Evolutionary conservation across 73 alveolate genomes (phyloP).

Genomic region (Symbiodinium pilosum): DNA sequence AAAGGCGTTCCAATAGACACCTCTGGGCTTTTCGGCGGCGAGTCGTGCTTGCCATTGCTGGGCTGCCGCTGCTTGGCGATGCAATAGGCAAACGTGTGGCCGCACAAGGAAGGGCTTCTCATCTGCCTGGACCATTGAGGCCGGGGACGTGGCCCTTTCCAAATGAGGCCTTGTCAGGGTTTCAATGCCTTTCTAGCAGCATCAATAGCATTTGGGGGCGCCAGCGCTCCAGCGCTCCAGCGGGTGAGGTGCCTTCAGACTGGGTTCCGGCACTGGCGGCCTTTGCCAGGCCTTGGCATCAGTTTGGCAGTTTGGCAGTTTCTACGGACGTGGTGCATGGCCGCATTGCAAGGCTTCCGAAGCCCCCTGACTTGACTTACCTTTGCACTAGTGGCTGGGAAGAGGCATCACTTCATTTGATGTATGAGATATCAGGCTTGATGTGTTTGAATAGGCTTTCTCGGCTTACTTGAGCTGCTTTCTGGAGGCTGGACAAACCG

Average conservation of each 20-base stretch:
- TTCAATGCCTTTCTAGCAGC: too few relatives aligned
- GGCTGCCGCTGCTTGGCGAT: conserved; percentile 40
- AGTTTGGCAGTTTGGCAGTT: not conserved
- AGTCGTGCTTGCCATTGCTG: conserved; percentile 59
- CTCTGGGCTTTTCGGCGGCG: conserved; percentile 92
- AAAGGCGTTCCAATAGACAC: not conserved
- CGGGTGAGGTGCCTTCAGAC: conserved; percentile 28
- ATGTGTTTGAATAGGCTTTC: too few relatives aligned
- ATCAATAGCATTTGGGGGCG: not conserved
- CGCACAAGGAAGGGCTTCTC: too few relatives aligned
- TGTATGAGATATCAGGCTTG: too few relatives aligned
- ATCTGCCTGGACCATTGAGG: too few relatives aligned
- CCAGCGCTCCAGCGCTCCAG: not conserved
- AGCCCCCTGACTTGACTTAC: conserved; percentile 36
- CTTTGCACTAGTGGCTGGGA: conserved; percentile 57
- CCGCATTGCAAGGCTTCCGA: conserved; percentile 33
- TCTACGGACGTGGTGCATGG: too few relatives aligned
- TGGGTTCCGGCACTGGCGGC: conserved; percentile 27
- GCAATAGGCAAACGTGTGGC: too few relatives aligned
- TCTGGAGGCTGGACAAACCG: not conserved
- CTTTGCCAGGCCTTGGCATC: conserved; percentile 26
- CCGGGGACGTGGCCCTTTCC: not conserved
- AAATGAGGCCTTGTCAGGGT: not conserved
- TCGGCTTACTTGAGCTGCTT: too few relatives aligned
- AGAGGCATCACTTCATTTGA: not conserved